These are phyloP conservation scores for Phytophthora ohioensis DNA, from an alignment of 352 stramenopile genomes.

Conservation along the genomic window DNA sequence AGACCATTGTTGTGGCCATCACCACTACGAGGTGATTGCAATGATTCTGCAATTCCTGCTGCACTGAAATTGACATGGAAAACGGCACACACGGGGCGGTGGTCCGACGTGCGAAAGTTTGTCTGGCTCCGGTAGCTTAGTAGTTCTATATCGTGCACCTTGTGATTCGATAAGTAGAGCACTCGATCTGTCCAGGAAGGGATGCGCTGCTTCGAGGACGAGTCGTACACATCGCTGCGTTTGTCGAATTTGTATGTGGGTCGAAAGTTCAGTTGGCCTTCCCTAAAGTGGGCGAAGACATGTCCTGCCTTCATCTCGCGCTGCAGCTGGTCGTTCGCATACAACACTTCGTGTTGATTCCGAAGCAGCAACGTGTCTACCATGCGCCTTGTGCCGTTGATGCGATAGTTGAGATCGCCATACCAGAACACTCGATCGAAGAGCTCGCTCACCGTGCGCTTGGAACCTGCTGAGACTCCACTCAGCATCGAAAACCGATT, in stretches of 20 bases:
- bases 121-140: conserved; percentile 76
- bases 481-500: conserved; percentile 42
- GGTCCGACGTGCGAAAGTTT: conserved; percentile 76
- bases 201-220: conserved; percentile 94
- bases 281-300: conserved; percentile 91
- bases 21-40: conserved; percentile 21
- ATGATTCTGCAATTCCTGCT: neutral
- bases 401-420: conserved; percentile 95
- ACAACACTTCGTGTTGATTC: conserved; percentile 81
- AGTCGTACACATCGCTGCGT: conserved; percentile 92
- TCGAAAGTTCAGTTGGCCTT: conserved; percentile 92
- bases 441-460: conserved; percentile 51
- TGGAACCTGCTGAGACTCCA: conserved; percentile 11
- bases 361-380: conserved; percentile 81
- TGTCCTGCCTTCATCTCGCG: conserved; percentile 78
- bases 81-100: conserved; percentile 70
- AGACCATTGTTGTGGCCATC: neutral
- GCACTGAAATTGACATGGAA: conserved; percentile 65
- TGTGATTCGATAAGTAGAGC: conserved; percentile 77
- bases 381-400: conserved; percentile 92
- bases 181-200: conserved; percentile 97
- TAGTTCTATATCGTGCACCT: conserved; percentile 57
- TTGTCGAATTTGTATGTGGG: conserved; percentile 98
- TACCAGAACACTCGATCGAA: conserved; percentile 95
- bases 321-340: conserved; percentile 93